Base-by-base conservation (phyloP, 805 yeast species). In the Candida silvatica region DNA sequence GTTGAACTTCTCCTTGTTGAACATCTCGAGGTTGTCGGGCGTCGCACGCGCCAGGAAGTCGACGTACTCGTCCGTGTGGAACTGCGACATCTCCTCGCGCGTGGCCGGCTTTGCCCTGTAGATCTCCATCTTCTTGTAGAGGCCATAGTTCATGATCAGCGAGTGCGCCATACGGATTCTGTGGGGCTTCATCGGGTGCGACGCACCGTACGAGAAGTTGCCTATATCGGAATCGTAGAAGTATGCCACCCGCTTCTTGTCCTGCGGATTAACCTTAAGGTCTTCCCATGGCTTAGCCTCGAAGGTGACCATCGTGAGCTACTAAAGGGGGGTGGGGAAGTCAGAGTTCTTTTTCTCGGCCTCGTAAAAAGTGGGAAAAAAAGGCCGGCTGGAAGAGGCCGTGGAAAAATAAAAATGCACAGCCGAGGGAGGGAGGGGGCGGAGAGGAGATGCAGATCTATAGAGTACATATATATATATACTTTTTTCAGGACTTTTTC, bases 121-220 rank as follows among this genome's bases (percentile, higher is more conserved):
- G 32, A 92, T 85, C 56, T 92, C 97, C 96, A 92, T 90, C 61
- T 90, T 83, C 59, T 88, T 86, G 65, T 92, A 88, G 35, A 92
- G 70, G 2, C 97, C 97, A 58, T 92, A 92, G 62, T 90, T 88
- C 95, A 92, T 90, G 45, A 92, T 84, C 51, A 92, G 69, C 28
- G 95, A 85, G 59, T 92, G 97, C 6, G 97, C 94, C 95, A 92
- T 88, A 75, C 97, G 81, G 64, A 92, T 87, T 54, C 98, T 77
- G 59, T 90, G 97, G 17, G 98, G 98, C 57, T 92, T 92, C 98
- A 92, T 92, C 27, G 97, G 97, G 59, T 92, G 98, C 20, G 96
- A 96, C 4, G 96, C 92, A 38, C 97, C 97, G 56, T 92, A 92
- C 30, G 97, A 95, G 61, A 90, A 90, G 63, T 92, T 92, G 24